These are phyloP conservation scores for Corymbia citriodora DNA, from an alignment of 441 rosid species.

Conservation along the genomic window DNA sequence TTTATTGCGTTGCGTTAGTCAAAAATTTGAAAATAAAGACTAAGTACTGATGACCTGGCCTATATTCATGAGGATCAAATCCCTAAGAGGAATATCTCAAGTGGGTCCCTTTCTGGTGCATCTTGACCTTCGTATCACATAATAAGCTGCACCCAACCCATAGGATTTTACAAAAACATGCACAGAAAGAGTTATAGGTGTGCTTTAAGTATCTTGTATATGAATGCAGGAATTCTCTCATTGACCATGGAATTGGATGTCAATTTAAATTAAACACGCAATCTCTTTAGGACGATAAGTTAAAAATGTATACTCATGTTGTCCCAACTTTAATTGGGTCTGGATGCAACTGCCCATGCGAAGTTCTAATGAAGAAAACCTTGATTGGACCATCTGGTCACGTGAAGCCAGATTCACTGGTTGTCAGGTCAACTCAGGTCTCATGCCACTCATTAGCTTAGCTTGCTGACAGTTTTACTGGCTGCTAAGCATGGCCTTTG, in stretches of 20 bases:
- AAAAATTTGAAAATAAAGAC: neutral
- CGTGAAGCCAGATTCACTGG: neutral
- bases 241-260: neutral
- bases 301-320: neutral
- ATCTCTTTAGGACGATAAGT: neutral
- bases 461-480: neutral
- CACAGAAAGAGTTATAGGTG: neutral
- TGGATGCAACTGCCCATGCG: neutral
- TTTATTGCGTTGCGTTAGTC: neutral
- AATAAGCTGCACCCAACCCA: neutral
- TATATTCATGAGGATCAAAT: neutral
- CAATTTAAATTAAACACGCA: neutral
- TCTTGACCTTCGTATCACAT: neutral
- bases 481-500: neutral
- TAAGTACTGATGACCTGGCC: neutral
- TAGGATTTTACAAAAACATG: neutral
- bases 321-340: neutral
- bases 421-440: neutral
- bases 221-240: neutral
- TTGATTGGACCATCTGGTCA: neutral
- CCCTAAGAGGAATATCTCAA: neutral
- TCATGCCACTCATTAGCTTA: neutral
- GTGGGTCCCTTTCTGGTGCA: neutral
- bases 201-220: neutral
- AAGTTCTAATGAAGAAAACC: neutral